These are phyloP conservation scores for Kwoniella bestiolae DNA, from an alignment of 768 basidiomycete species.

Conservation along the genomic window DNA sequence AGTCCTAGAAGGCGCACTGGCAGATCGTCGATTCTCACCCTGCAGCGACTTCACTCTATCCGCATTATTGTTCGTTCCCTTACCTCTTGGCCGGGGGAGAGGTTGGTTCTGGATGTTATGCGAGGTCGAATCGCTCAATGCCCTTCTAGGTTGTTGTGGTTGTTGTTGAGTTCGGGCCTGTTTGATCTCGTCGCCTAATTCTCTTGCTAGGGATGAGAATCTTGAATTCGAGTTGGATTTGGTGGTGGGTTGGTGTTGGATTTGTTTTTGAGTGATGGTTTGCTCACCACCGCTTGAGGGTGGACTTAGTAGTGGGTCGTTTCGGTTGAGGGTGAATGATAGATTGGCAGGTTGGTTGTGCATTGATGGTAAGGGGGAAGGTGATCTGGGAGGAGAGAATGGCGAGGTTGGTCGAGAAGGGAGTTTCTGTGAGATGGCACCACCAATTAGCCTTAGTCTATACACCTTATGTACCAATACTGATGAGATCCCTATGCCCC, in stretches of 20 bases:
- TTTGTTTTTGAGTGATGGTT: neutral
- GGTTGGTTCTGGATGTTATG: constrained; percentile 30
- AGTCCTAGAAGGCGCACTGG: constrained; percentile 33
- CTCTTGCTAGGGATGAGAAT: constrained; percentile 23
- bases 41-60: constrained; percentile 11
- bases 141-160: constrained; percentile 16
- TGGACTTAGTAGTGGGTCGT: constrained; percentile 41
- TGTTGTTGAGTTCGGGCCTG: constrained; percentile 8
- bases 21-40: constrained; percentile 20
- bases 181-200: constrained; percentile 21
- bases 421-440: constrained; percentile 7
- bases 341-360: constrained; percentile 31
- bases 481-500: too few species aligned
- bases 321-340: constrained; percentile 42
- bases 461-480: too few species aligned
- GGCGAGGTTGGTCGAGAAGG: constrained; percentile 44
- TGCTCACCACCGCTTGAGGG: constrained; percentile 29
- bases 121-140: constrained; percentile 35
- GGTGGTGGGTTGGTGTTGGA: neutral
- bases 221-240: constrained; percentile 1
- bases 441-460: too few species aligned
- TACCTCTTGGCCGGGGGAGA: neutral
- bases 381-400: constrained; percentile 47
- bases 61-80: neutral
- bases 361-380: constrained; percentile 45